Base-by-base conservation (phyloP, 192 early-diverging fungal species). In the Gorgonomyces haynaldii region DNA sequence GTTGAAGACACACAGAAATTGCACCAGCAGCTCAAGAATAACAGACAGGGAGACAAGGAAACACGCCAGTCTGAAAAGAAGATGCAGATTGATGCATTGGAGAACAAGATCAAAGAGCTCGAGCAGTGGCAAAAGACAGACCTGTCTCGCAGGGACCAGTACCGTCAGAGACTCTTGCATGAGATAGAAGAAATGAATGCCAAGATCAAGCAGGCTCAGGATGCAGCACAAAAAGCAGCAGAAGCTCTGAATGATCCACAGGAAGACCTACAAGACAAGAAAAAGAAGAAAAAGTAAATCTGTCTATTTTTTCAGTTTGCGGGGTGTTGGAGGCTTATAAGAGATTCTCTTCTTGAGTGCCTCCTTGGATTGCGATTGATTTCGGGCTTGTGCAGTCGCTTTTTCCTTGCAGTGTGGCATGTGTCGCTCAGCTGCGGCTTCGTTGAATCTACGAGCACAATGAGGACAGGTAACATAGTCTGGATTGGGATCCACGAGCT, bases 371-470 rank as follows among this genome's bases (percentile, higher is more conserved):
- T n/a, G n/a, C n/a, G n/a, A n/a, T n/a, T n/a, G n/a, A n/a, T n/a
- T n/a, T n/a, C n/a, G n/a, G n/a, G n/a, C n/a, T n/a, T n/a, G n/a
- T n/a, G n/a, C n/a, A 34, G 38, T 22, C 2, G 22, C 24, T n/a
- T 23, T 46, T 46, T 58, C 60, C 13, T 56, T 55, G 53, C 72
- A 76, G 37, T 67, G 50, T 1, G 72, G 72, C 28, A 76, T 69
- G 52, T 76, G 72, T 27, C 72, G 22, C 31, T 60, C 62, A 0
- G 60, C 72, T 7, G 72, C 57, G 37, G 56, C 60, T 27, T 61
- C 54, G 41, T 67, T 76, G 58, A 76, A 76, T n/a, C 72, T 49
- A 8, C 72, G 41, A 22, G 39, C 38, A 50, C 72, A 76, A 37
- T 57, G 39, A 17, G 57, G 53, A 32, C 70, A 73, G 10, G 46